Base-by-base conservation (phyloP, 2,329 filamentous ascomycete species). In the Pseudogymnoascus sp. region DNA sequence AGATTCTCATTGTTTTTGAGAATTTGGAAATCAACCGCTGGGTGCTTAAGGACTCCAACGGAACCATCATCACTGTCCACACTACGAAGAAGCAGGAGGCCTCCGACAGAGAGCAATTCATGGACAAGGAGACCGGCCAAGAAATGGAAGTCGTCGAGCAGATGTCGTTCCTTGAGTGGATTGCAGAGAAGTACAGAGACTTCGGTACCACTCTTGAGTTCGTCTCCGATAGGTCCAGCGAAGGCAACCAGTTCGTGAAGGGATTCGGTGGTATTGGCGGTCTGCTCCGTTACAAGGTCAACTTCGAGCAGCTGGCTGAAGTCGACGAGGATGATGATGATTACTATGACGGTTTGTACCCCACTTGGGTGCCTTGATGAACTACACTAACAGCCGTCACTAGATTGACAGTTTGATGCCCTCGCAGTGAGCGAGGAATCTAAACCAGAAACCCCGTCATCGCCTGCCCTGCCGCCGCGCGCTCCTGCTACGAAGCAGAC, bases 171-270 rank as follows among this genome's bases (percentile, higher is more conserved):
- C 84, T 99, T n/a, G 94, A 99, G 77, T 99, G 94, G 94, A 91
- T 99, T 67, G 94, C 94, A 7, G 94, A 99, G 77, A 91, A 94
- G 76, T 97, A 97, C 83, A 95, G 94, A 77, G 91, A 97, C 74
- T 99, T 97, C 73, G 94, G 94, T 79, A 92, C 94, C 61, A 89
- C 87, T 33, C 85, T 99, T 44, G 94, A 99, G 77, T 99, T 99
- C 70, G 94, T 99, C 67, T 97, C 94, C 58, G 95, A 99, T 76
- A 89, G 92, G 68, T 97, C 93, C 65, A 96, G 91, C 65, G 94
- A 99, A 80, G 94, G 94, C 75, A 99, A 99, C 80, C 94, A 99
- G 81, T 99, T 99, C 79, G 94, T 99, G 73, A 97, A 97, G 82
- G 94, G 94, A 67, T 99, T 99, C 74, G 94, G 94, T 87, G 94